Conservation (phyloP, 805 yeast genomes). For the Saccharomycopsis fermentans region DNA sequence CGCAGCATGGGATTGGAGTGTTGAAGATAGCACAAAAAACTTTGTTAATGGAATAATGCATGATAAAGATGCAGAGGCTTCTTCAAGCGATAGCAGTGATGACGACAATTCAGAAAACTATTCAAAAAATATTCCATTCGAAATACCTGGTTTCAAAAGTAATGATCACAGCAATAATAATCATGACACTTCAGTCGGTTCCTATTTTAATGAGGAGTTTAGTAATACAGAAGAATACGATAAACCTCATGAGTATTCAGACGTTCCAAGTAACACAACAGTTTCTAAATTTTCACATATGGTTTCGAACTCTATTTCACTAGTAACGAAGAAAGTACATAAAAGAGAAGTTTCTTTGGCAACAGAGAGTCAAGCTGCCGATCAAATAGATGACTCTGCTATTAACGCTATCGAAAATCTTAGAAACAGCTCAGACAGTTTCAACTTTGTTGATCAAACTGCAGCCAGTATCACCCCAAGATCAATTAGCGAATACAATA, state of each 20-base stretch:
- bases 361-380: not conserved
- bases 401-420: not conserved
- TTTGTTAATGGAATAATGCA: not conserved
- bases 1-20: not conserved
- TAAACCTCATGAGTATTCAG: not conserved
- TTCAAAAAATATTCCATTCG: not conserved
- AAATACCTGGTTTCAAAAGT: not conserved
- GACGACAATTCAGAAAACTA: not conserved
- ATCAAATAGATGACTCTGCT: not conserved
- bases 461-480: not conserved
- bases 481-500: not conserved
- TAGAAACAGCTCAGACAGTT: constrained; percentile 1
- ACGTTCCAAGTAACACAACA: not conserved
- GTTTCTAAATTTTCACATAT: not conserved
- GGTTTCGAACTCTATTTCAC: not conserved
- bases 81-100: not conserved
- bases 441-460: not conserved
- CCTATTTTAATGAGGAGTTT: not conserved
- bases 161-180: not conserved
- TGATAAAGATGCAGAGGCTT: not conserved
- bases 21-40: not conserved
- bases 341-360: not conserved
- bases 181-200: not conserved
- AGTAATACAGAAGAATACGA: not conserved
- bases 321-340: not conserved